Conservation (phyloP, 148 eudicot species). For the Limonium bicolor region DNA sequence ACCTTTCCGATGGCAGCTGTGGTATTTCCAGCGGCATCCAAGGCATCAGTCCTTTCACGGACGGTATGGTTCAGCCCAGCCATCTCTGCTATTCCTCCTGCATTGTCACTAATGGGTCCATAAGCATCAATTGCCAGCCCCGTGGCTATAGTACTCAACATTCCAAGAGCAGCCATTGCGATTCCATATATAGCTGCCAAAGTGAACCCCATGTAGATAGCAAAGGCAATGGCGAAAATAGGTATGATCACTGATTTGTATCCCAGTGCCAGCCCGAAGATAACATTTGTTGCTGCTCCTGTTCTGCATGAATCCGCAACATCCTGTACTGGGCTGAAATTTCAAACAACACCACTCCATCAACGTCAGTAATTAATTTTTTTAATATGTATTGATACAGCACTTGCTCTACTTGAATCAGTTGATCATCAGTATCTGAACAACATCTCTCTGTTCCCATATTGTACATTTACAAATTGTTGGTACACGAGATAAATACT, state of each 20-base stretch:
- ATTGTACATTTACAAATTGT: no score
- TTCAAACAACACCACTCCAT: background rate
- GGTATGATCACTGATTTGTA: constrained; percentile 87
- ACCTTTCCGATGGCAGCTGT: constrained; percentile 98
- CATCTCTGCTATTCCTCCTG: constrained; percentile 97
- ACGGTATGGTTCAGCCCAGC: constrained; percentile 92
- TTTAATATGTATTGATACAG: no score
- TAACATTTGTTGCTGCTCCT: constrained; percentile 91
- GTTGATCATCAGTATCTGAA: no score
- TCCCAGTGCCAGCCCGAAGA: constrained; percentile 82
- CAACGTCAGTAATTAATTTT: no score
- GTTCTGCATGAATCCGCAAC: constrained; percentile 93
- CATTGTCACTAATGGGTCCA: constrained; percentile 96
- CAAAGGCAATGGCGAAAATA: constrained; percentile 71
- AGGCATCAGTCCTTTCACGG: constrained; percentile 90
- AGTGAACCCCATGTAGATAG: constrained; percentile 71
- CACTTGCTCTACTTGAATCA: no score
- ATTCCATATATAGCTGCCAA: constrained; percentile 95
- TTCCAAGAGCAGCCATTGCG: constrained; percentile 87
- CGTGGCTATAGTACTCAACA: constrained; percentile 87
- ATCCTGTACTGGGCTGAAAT: constrained; percentile 83
- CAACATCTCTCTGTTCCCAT: no score
- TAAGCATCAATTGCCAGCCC: constrained; percentile 93
- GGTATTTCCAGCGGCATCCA: constrained; percentile 95
- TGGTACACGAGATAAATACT: no score